Conservation (phyloP, 169 alveolate species). For the Plasmodium relictum region DNA sequence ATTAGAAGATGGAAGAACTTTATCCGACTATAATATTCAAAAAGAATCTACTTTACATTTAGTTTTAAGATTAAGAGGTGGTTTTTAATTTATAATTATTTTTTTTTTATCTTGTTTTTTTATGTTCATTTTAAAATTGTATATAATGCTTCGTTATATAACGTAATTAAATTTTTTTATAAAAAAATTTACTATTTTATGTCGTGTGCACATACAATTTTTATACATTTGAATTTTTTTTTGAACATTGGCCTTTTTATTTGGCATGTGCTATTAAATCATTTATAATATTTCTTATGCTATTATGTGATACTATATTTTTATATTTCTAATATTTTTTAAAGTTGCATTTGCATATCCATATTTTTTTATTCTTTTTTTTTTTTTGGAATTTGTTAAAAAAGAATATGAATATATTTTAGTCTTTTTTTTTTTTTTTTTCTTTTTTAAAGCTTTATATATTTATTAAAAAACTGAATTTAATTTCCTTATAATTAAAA, state of each 20-base stretch:
- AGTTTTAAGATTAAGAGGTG: constrained; percentile 88
- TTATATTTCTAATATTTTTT: neutral
- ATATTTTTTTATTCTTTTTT: constrained; percentile 4
- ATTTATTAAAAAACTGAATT: neutral
- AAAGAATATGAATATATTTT: neutral
- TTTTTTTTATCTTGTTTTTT: constrained; percentile 38
- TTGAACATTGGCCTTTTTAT: constrained; percentile 14
- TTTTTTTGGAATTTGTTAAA: neutral
- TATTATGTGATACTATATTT: constrained; percentile 13
- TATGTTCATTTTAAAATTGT: constrained; percentile 32
- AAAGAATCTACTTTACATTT: constrained; percentile 98
- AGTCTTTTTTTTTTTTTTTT: neutral
- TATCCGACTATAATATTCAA: constrained; percentile 98
- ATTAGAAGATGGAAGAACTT: constrained; percentile 99
- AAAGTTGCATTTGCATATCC: neutral
- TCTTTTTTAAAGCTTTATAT: neutral
- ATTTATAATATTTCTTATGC: constrained; percentile 45
- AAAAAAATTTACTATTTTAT: constrained; percentile 54
- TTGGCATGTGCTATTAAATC: constrained; percentile 58
- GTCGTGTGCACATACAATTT: constrained; percentile 69
- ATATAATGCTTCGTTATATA: constrained; percentile 19
- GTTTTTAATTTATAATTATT: constrained; percentile 56
- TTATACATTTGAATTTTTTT: constrained; percentile 20
- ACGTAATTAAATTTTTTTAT: constrained; percentile 58
- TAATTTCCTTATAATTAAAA: too few relatives aligned